Base-by-base conservation (phyloP, 169 alveolate genomes). In the Neospora caninum region DNA sequence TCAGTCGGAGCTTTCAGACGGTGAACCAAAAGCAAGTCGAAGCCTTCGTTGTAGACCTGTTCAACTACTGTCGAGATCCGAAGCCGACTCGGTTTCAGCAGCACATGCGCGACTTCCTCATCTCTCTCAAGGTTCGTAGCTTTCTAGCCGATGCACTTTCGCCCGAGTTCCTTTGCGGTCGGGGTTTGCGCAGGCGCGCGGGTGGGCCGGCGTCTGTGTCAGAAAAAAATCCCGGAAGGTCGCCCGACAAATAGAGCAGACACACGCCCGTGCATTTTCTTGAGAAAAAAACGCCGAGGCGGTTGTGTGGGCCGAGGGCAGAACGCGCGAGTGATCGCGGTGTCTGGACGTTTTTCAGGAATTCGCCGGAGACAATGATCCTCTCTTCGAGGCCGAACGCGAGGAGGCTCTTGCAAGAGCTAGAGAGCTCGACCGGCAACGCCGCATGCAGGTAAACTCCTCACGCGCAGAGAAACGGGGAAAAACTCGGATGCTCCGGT, bases 31-130 rank as follows among this genome's bases (percentile, higher is more conserved):
- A 91, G 36, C 94, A 94, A 58, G 94, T 94, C 22, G 96, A 94
- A 78, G 94, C 96, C 29, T 94, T 94, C 80, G 96, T 94, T 25
- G 49, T 94, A 13, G 94, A 94, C 58, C 88, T 94, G 13, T 94
- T 94, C 93, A 94, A 94, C 89, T 88, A 43, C 82, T 84, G 96
- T 67, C 53, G 93, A 0, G 95, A 80, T 38, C 36, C 70, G 38
- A 94, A 94, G 83, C 94, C 92, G 22, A 49, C 92, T 16, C 83
- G 92, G 16, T 94, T 94, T 41, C 94, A 91, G 73, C 88, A 80
- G 73, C 96, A 94, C 86, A 91, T 94, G 82, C 43, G 94, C 13
- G 94, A 94, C 43, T 94, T 94, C 91, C 92, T 94, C 43, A 89
- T 94, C 49, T 83, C 92, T 18, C 78, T 91, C 87, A 94, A 94